Percentiles rank a stretch among this genome's conserved stretches.
Evolutionary conservation across 179 eudicot species (phyloP).

Genomic region (Patellifolia procumbens): DNA sequence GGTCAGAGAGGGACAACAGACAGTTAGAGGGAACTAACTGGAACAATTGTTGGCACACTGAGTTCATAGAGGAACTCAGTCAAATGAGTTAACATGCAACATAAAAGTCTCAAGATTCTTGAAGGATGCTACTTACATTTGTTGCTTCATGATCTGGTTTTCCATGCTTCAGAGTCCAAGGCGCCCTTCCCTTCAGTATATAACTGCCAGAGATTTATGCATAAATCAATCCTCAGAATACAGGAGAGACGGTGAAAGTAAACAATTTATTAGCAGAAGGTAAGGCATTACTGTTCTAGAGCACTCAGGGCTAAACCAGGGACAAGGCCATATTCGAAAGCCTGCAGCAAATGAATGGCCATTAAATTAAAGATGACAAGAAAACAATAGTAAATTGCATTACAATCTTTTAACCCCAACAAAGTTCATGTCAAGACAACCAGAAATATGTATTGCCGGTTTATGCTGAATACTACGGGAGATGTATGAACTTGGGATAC

Average conservation of each 20-base stretch:
- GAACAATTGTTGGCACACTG: too few species aligned
- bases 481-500: not conserved
- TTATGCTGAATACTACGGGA: not conserved
- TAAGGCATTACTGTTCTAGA: conserved; percentile 66
- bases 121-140: conserved; percentile 41
- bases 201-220: conserved; percentile 50
- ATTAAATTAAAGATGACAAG: conserved; percentile 3
- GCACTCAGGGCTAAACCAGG: conserved; percentile 87
- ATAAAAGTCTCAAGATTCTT: conserved; percentile 8
- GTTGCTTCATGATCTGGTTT: conserved; percentile 90
- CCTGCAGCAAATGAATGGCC: conserved; percentile 47
- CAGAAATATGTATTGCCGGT: too few species aligned
- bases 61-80: too few species aligned
- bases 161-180: conserved; percentile 87
- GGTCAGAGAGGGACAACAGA: too few species aligned
- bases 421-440: too few species aligned
- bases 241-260: not conserved
- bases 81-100: too few species aligned
- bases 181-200: conserved; percentile 71
- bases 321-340: conserved; percentile 82
- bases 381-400: conserved; percentile 1
- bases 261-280: conserved; percentile 13
- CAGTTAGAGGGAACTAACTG: too few species aligned
- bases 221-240: conserved; percentile 17
- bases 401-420: not conserved